phyloP scores from a whole-genome alignment of 345 rosid genomes.

The Sonneratia alba region DNA sequence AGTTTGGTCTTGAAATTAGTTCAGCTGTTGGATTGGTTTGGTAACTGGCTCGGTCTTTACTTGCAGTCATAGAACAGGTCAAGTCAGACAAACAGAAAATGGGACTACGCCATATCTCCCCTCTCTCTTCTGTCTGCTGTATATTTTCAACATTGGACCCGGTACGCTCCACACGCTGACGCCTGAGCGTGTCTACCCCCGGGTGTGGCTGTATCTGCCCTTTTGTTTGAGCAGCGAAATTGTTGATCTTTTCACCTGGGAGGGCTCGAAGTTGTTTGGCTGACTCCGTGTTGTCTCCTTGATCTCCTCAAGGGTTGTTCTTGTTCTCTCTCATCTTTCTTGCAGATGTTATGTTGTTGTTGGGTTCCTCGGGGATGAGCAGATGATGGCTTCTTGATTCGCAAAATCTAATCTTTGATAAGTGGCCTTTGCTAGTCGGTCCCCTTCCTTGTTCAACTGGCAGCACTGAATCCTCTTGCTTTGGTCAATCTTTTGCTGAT shows the following conservation, averaged over 20 bases:
- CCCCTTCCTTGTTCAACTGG: background rate
- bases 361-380: background rate
- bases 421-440: background rate
- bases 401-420: background rate
- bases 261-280: background rate
- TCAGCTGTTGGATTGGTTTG: no score
- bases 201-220: background rate
- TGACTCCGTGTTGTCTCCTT: background rate
- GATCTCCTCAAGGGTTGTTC: background rate
- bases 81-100: no score
- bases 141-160: background rate
- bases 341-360: background rate
- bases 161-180: background rate
- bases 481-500: background rate
- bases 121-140: no score
- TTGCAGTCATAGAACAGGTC: no score
- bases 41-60: no score
- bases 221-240: background rate
- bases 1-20: no score
- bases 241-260: background rate
- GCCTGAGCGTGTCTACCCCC: background rate
- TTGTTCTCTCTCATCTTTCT: background rate
- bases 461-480: background rate
- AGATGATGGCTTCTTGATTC: background rate
- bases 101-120: no score